A percentile compares a stretch with the other conserved stretches of the same genome.
Evolutionary conservation across 208 protist species (phyloP).

Genomic region (Acanthamoeba healyi): DNA sequence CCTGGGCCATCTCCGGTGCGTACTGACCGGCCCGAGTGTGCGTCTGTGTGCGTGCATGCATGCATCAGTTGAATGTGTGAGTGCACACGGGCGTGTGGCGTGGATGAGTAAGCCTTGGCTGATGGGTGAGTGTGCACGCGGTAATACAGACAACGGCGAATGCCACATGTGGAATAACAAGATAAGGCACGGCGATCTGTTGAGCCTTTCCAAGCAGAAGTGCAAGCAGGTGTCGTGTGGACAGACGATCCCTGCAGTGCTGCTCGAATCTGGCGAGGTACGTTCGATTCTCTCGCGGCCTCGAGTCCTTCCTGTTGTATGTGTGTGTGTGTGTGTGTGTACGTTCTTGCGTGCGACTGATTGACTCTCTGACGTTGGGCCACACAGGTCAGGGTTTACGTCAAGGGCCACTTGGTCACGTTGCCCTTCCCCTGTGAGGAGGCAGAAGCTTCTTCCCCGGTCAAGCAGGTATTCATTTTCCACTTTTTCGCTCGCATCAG

Average conservation of each 20-base stretch:
- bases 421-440: background rate
- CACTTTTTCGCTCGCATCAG: too few species aligned
- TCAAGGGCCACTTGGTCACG: background rate
- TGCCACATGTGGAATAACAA: background rate
- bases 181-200: background rate
- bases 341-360: background rate
- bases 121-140: too few species aligned
- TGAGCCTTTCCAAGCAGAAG: background rate
- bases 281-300: too few species aligned
- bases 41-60: background rate
- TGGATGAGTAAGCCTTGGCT: too few species aligned
- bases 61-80: background rate
- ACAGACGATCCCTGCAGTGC: background rate
- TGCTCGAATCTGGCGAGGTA: background rate
- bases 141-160: background rate
- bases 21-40: background rate
- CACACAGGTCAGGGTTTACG: background rate
- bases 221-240: conserved; percentile 18
- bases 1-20: conserved; percentile 5
- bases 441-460: background rate
- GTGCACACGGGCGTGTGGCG: too few species aligned
- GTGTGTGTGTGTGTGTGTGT: too few species aligned
- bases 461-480: conserved; percentile 36
- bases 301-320: too few species aligned
- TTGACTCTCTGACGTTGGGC: background rate